phyloP scores from a whole-genome alignment of 2,329 filamentous ascomycete species.

The Venturia asperata region DNA sequence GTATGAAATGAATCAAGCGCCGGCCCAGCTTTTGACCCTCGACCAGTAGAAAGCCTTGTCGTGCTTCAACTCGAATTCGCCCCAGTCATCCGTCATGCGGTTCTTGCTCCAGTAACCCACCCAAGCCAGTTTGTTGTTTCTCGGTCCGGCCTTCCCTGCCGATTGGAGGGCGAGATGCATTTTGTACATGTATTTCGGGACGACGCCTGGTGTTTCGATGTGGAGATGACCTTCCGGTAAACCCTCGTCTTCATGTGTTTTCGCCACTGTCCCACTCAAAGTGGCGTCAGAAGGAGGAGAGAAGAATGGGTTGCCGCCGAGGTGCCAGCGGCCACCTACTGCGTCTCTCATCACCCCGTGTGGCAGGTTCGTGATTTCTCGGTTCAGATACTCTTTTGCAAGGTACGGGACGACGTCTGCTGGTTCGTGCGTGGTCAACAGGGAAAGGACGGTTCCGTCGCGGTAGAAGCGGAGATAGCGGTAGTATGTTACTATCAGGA shows the following conservation, averaged over 20 bases:
- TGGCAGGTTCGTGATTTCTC: constrained; percentile 34
- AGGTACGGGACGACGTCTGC: constrained; percentile 81
- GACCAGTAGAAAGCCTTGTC: constrained; percentile 56
- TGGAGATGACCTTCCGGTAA: constrained; percentile 58
- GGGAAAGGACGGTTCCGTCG: constrained; percentile 73
- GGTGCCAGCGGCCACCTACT: constrained; percentile 57
- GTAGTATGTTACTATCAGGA: constrained; percentile 97
- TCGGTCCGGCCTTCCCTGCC: constrained; percentile 47
- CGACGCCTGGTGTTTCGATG: constrained; percentile 80
- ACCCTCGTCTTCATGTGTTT: constrained; percentile 27
- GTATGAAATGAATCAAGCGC: background rate
- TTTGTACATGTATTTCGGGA: constrained; percentile 72
- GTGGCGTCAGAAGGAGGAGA: background rate
- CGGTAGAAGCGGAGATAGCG: constrained; percentile 93
- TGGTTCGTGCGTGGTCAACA: constrained; percentile 76
- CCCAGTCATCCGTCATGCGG: constrained; percentile 82
- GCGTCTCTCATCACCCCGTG: constrained; percentile 61
- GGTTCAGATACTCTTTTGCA: constrained; percentile 58
- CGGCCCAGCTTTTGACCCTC: constrained; percentile 48
- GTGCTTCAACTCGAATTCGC: constrained; percentile 63
- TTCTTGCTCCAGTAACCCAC: constrained; percentile 90
- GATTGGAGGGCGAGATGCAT: constrained; percentile 69
- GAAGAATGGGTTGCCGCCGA: constrained; percentile 30
- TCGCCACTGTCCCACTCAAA: constrained; percentile 21
- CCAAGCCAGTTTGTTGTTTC: constrained; percentile 86